These are phyloP conservation scores for Rusavskia elegans DNA, from an alignment of 495 filamentous ascomycete species.

Conservation along the genomic window DNA sequence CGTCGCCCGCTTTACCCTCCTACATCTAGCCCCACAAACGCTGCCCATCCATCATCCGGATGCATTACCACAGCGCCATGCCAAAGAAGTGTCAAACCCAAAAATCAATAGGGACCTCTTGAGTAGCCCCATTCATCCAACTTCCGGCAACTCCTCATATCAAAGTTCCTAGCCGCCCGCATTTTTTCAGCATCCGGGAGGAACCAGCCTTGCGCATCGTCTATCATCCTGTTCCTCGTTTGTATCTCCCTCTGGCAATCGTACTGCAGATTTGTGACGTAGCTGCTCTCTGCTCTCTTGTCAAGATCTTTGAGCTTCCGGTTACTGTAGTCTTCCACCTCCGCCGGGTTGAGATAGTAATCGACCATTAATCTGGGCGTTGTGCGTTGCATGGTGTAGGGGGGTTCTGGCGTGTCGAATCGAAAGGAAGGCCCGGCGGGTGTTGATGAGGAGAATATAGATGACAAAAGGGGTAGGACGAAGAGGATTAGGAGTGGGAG, in stretches of 20 bases:
- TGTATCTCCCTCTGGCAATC: conserved; percentile 59
- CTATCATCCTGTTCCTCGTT: conserved; percentile 43
- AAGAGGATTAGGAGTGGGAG: conserved; percentile 82
- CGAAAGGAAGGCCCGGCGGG: conserved; percentile 50
- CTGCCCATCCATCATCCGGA: background rate
- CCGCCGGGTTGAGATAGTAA: conserved; percentile 71
- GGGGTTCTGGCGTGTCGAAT: conserved; percentile 49
- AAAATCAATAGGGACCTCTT: conserved; percentile 5
- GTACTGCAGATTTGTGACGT: conserved; percentile 44
- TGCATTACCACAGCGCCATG: background rate
- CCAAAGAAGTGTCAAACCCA: conserved; percentile 1
- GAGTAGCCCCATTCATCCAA: conserved; percentile 26
- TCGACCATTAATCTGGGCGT: conserved; percentile 54
- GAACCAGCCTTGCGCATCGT: conserved; percentile 84
- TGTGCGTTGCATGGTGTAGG: conserved; percentile 56
- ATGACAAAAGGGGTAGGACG: conserved; percentile 70
- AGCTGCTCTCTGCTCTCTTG: conserved; percentile 54
- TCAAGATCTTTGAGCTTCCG: conserved; percentile 60
- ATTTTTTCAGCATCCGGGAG: conserved; percentile 64
- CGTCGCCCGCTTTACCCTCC: too few species aligned
- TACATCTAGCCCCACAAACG: too few species aligned
- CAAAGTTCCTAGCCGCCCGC: conserved; percentile 43
- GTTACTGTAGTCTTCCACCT: conserved; percentile 50
- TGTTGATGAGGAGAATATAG: conserved; percentile 51
- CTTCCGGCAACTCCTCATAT: conserved; percentile 39